Evolutionary conservation across 2,329 filamentous ascomycete genomes (phyloP), one percentile per base, ranked within the genome.

Genomic region (Pochonia chlamydosporia): DNA sequence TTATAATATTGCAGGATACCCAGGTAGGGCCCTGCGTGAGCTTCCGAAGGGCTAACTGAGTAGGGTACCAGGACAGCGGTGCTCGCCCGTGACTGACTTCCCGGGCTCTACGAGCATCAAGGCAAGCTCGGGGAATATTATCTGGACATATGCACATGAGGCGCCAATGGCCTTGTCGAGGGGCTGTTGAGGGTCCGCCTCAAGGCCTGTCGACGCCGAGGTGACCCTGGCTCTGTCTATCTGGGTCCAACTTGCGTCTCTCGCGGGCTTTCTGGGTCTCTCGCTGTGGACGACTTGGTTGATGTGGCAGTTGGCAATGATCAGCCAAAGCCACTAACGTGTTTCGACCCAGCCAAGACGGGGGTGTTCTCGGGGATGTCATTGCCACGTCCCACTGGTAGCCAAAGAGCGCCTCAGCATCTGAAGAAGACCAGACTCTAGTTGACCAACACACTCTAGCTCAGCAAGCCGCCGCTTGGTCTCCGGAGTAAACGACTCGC

Each of bases 91-190:
- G 59, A 60, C 66, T n/a, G n/a, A n/a, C 65, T 65, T 67, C 64
- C 65, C 67, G 70, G 68, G 66, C 65, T 69, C 65, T 67, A 66
- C 63, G 65, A 64, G 62, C 65, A 63, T 66, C 68, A 68, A 68
- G 69, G 61, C 68, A 69, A 62, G 68, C 66, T 72, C 69, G 70
- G 70, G 49, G 68, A 72, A 69, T 72, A 73, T 71, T 67, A 68
- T 69, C 63, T 71, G 35, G n/a, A 10, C 20, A 39, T 39, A 23
- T 36, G 33, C 16, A 36, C 33, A 20, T 36, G 16, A 20, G n/a
- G 33, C 5, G 20, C 33, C 16, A 36, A 18, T 36, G n/a, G 33
- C 7, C 33, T 21, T 7, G 35, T 23, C 18, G 35, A 39, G 35
- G 35, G 35, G 35, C 20, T 20, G 35, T 39, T 11, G 35, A 23